Evolutionary conservation across 768 basidiomycete species (phyloP).

Genomic region (Sarcomyxa edulis): DNA sequence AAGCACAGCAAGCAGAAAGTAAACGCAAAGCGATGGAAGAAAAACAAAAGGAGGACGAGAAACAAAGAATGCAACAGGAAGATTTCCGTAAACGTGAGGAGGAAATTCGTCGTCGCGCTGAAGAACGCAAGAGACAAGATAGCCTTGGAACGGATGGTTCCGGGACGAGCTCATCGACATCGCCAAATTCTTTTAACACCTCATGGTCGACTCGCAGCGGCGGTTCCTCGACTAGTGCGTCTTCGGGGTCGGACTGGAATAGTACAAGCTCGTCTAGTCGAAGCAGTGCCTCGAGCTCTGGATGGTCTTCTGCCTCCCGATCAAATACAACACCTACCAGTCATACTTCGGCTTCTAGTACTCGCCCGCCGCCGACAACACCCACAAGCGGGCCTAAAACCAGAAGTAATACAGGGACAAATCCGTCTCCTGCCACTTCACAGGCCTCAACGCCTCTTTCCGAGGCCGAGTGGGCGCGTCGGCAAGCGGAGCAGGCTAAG

Average conservation of each 20-base stretch:
- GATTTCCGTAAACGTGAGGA: constrained; percentile 39
- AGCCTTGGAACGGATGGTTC: constrained; percentile 20
- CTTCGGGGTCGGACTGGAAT: constrained; percentile 24
- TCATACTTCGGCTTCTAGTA: constrained; percentile 4
- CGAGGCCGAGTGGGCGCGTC: constrained; percentile 57
- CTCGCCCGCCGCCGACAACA: background rate
- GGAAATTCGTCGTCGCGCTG: constrained; percentile 33
- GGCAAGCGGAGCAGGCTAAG: constrained; percentile 57
- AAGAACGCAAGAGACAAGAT: constrained; percentile 42
- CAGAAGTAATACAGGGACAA: constrained; percentile 2
- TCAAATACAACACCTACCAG: constrained; percentile 1
- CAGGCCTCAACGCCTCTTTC: constrained; percentile 19
- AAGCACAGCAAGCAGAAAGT: constrained; percentile 16
- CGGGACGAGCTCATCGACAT: constrained; percentile 5
- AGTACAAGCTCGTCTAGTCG: constrained; percentile 14
- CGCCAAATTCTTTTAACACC: constrained; percentile 24
- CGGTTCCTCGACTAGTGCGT: constrained; percentile 20
- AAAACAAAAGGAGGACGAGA: constrained; percentile 22
- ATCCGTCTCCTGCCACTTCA: constrained; percentile 19
- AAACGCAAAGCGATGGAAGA: constrained; percentile 22
- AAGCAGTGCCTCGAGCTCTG: constrained; percentile 2
- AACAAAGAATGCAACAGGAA: constrained; percentile 26
- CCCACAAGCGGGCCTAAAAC: no score
- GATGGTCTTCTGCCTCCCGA: constrained; percentile 7
- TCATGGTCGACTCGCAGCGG: constrained; percentile 18